Conservation (phyloP, 2,329 filamentous ascomycete genomes). For the Epichloe brachyelytri region DNA sequence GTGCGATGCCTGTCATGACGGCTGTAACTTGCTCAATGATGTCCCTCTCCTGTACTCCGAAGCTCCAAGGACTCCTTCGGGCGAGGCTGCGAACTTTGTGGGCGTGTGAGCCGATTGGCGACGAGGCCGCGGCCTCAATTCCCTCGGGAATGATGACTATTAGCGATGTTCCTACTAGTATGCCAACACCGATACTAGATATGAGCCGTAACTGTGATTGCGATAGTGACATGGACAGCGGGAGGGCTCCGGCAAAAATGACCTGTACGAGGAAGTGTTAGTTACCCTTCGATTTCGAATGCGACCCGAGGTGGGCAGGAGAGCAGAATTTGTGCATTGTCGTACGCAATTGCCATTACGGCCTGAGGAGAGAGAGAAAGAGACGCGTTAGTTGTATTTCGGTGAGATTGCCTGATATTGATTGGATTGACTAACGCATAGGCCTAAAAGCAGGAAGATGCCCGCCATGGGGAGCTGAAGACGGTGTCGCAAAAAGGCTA, state of each 20-base stretch:
- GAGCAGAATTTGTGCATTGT: not conserved
- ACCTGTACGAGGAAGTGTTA: constrained; percentile 40
- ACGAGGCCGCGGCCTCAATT: constrained; percentile 72
- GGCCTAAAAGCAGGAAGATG: constrained; percentile 25
- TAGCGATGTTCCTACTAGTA: constrained; percentile 86
- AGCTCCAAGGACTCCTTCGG: constrained; percentile 19
- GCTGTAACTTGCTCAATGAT: constrained; percentile 12
- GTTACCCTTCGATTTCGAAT: not conserved
- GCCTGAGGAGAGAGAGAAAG: constrained; percentile 20
- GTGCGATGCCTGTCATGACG: constrained; percentile 5
- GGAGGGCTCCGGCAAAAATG: constrained; percentile 86
- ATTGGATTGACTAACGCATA: constrained; percentile 26
- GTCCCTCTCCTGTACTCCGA: constrained; percentile 14
- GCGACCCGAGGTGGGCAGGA: not conserved
- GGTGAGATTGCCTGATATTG: not conserved
- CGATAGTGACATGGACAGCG: constrained; percentile 77
- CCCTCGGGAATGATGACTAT: constrained; percentile 98
- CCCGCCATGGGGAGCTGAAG: constrained; percentile 22
- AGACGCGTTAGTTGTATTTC: not conserved
- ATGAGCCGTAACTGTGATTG: constrained; percentile 78
- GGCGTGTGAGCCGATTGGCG: constrained; percentile 26
- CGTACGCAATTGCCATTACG: constrained; percentile 46
- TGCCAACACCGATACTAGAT: constrained; percentile 83
- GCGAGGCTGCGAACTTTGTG: constrained; percentile 22
- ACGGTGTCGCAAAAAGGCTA: not conserved